Evolutionary conservation across 2,329 filamentous ascomycete genomes (phyloP).

Genomic region (Colletotrichum tofieldiae): DNA sequence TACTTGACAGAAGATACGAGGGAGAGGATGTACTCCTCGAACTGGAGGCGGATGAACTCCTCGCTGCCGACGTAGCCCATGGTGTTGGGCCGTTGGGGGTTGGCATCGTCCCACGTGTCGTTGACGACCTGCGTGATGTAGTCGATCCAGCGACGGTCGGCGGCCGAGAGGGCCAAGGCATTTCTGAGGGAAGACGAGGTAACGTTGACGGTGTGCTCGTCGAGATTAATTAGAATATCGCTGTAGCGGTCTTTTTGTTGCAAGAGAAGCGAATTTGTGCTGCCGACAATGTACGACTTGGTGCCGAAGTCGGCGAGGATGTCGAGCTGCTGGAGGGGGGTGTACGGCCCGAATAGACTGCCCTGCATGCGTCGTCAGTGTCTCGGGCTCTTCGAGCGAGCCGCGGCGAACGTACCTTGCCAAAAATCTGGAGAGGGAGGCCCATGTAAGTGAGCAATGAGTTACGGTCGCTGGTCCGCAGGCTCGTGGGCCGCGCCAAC

Average conservation of each 20-base stretch:
- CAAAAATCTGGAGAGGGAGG: constrained; percentile 93
- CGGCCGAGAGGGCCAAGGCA: constrained; percentile 84
- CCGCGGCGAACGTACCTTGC: constrained; percentile 73
- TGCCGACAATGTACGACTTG: constrained; percentile 97
- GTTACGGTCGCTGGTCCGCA: constrained; percentile 91
- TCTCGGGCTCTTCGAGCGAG: not conserved
- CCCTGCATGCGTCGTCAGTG: constrained; percentile 68
- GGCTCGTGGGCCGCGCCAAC: constrained; percentile 82
- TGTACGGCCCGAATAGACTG: constrained; percentile 96
- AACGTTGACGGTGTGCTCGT: constrained; percentile 89
- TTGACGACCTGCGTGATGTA: constrained; percentile 93
- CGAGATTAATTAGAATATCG: constrained; percentile 95
- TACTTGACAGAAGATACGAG: constrained; percentile 93
- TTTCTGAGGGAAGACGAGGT: constrained; percentile 83
- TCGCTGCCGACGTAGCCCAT: constrained; percentile 96
- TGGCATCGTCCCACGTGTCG: constrained; percentile 95
- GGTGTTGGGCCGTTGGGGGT: constrained; percentile 91
- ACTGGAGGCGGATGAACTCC: constrained; percentile 96
- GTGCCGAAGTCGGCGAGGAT: constrained; percentile 93
- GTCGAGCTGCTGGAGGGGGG: constrained; percentile 94
- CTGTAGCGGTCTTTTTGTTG: constrained; percentile 97
- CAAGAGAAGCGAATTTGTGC: constrained; percentile 93
- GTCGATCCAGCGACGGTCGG: constrained; percentile 97
- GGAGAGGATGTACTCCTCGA: constrained; percentile 95
- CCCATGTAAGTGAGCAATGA: constrained; percentile 96